Percentiles rank a stretch among this genome's conserved stretches.
Conservation (phyloP, 2,329 filamentous ascomycete species). For the Ceratocystis variospora region DNA sequence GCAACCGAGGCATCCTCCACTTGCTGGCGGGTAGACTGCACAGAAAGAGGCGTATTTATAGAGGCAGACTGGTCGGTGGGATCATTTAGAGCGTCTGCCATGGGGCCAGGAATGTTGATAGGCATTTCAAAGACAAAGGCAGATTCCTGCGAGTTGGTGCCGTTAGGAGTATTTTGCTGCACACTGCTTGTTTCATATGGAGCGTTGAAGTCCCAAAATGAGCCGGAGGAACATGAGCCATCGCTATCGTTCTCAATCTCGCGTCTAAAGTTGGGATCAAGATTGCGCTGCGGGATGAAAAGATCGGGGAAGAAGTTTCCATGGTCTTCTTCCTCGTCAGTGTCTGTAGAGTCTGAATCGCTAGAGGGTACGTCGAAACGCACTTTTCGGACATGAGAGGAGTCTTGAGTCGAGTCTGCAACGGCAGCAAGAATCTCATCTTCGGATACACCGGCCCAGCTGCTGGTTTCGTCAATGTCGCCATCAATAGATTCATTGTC, state of each 20-base stretch:
- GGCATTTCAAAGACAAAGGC: conserved; percentile 26
- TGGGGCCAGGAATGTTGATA: conserved; percentile 29
- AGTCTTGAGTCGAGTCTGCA: conserved; percentile 34
- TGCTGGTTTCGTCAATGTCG: conserved; percentile 16
- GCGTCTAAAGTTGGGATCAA: conserved; percentile 58
- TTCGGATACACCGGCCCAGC: conserved; percentile 13
- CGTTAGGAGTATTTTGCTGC: conserved; percentile 30
- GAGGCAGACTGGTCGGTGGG: conserved; percentile 22
- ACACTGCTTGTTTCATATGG: conserved; percentile 30
- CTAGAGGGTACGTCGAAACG: conserved; percentile 57
- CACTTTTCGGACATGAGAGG: conserved; percentile 46
- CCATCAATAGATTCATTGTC: conserved; percentile 14
- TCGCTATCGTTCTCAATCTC: conserved; percentile 58
- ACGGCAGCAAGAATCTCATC: conserved; percentile 27
- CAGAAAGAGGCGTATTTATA: background rate
- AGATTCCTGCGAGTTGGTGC: conserved; percentile 20
- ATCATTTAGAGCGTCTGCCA: conserved; percentile 22
- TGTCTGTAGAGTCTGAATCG: conserved; percentile 50
- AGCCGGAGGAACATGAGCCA: conserved; percentile 42
- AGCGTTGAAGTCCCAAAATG: conserved; percentile 48
- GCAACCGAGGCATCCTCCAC: background rate
- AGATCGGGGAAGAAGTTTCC: conserved; percentile 62
- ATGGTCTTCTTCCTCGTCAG: conserved; percentile 34
- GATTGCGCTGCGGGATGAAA: conserved; percentile 59
- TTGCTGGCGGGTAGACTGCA: background rate